phyloP scores from a whole-genome alignment of 2,329 filamentous ascomycete genomes.

The Pseudomassariella vexata region DNA sequence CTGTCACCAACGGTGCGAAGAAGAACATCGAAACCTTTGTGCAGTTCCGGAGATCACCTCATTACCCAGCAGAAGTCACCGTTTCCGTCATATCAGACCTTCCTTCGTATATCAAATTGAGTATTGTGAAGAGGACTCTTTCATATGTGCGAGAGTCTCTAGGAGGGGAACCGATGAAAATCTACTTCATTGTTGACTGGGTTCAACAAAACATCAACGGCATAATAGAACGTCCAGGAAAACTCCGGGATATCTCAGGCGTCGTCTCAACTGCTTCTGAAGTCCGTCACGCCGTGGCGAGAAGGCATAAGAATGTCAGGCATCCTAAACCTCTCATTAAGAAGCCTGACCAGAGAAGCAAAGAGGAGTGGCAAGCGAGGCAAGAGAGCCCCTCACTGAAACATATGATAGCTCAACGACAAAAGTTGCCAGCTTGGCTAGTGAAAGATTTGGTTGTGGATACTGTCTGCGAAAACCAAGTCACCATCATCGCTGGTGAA shows the following conservation, averaged over 20 bases:
- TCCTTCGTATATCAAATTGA: constrained; percentile 89
- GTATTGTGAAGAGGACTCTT: constrained; percentile 73
- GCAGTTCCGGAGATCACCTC: constrained; percentile 65
- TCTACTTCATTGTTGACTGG: constrained; percentile 89
- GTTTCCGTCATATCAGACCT: constrained; percentile 65
- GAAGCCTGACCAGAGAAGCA: constrained; percentile 53
- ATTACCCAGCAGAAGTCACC: constrained; percentile 68
- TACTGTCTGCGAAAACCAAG: constrained; percentile 71
- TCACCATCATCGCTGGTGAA: constrained; percentile 95
- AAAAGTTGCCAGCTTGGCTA: constrained; percentile 80
- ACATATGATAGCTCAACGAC: constrained; percentile 68
- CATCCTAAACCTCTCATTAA: constrained; percentile 58
- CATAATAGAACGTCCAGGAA: constrained; percentile 82
- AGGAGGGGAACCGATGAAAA: constrained; percentile 77
- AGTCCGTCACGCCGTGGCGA: constrained; percentile 27
- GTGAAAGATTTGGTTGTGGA: constrained; percentile 71
- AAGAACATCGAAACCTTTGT: constrained; percentile 46
- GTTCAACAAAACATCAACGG: constrained; percentile 74
- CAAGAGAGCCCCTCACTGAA: constrained; percentile 62
- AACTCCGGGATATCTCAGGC: constrained; percentile 75
- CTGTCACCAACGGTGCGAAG: constrained; percentile 44
- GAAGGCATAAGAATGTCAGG: constrained; percentile 30
- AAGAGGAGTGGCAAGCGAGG: constrained; percentile 63
- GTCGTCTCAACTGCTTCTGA: constrained; percentile 64
- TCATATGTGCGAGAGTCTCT: constrained; percentile 65